A percentile compares a stretch with the other conserved stretches of the same genome.
Evolutionary conservation across 1,139 yeast species (phyloP).

Genomic region (Komagataea norvegica): DNA sequence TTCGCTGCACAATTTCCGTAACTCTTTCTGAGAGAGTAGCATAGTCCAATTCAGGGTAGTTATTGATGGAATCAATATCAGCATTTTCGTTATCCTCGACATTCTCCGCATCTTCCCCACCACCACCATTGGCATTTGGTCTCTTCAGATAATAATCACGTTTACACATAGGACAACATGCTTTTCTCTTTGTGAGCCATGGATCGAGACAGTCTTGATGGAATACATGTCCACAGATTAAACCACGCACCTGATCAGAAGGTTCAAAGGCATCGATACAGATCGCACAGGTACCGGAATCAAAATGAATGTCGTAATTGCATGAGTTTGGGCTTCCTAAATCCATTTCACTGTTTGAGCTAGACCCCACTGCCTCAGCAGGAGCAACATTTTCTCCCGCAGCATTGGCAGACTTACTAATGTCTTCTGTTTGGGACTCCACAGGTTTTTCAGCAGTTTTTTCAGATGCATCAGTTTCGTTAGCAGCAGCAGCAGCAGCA

Average conservation of each 20-base stretch:
- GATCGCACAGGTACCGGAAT: conserved; percentile 77
- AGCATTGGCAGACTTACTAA: not conserved
- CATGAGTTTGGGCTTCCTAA: conserved; percentile 24
- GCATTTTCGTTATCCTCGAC: conserved; percentile 11
- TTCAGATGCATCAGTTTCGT: not conserved
- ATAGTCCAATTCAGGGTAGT: conserved; percentile 23
- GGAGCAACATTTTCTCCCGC: not conserved
- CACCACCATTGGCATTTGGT: conserved; percentile 21
- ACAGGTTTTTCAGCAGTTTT: too few relatives aligned
- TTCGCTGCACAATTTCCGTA: conserved; percentile 20
- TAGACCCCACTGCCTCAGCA: conserved; percentile 1
- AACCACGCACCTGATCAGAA: conserved; percentile 63
- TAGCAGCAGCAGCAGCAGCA: not conserved
- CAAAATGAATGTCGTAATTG: conserved; percentile 42
- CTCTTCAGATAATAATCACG: conserved; percentile 55
- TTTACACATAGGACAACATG: conserved; percentile 85
- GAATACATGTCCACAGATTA: conserved; percentile 81
- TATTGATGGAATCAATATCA: conserved; percentile 10
- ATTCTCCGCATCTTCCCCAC: conserved; percentile 17
- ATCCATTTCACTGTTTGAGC: conserved; percentile 21
- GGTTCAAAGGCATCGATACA: conserved; percentile 65
- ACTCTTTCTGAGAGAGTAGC: conserved; percentile 26
- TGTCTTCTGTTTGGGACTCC: not conserved
- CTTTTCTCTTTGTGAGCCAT: conserved; percentile 71
- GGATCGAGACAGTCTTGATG: conserved; percentile 79